These are phyloP conservation scores for Colletotrichum sansevieriae DNA, from an alignment of 2,329 filamentous ascomycete species.

Conservation along the genomic window DNA sequence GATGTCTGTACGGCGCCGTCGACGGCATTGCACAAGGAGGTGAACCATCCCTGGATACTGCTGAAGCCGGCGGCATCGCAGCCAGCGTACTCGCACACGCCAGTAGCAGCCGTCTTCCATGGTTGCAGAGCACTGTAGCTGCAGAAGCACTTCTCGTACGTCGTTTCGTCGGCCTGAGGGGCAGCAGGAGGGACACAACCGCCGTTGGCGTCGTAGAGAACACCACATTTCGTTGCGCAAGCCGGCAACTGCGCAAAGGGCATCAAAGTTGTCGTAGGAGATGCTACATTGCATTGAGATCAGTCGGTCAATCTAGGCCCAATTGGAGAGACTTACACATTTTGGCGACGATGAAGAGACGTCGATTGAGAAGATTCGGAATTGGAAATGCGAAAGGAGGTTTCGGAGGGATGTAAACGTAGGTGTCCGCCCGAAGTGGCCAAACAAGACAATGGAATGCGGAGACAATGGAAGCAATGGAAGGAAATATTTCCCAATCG, in stretches of 20 bases:
- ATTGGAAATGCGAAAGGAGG: constrained; percentile 1
- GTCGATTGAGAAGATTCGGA: neutral
- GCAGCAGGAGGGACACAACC: constrained; percentile 74
- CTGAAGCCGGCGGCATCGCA: constrained; percentile 65
- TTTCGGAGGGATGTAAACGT: constrained; percentile 14
- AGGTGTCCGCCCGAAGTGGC: neutral
- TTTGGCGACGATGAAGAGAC: constrained; percentile 12
- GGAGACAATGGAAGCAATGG: constrained; percentile 29
- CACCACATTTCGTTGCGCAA: constrained; percentile 71
- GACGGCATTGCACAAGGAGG: constrained; percentile 71
- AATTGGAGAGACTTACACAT: constrained; percentile 37
- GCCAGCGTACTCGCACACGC: constrained; percentile 69
- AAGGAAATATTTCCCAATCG: constrained; percentile 30
- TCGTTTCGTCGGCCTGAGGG: constrained; percentile 60
- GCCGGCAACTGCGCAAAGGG: constrained; percentile 71
- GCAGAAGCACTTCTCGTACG: constrained; percentile 82
- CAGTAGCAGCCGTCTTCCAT: constrained; percentile 56
- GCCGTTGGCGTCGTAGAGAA: constrained; percentile 77
- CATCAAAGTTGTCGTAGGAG: constrained; percentile 63
- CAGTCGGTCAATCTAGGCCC: neutral
- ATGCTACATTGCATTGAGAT: constrained; percentile 13
- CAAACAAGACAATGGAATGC: constrained; percentile 37
- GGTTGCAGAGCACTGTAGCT: constrained; percentile 68
- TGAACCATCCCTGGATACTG: constrained; percentile 79
- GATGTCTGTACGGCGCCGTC: constrained; percentile 49